Conservation (phyloP, 2,329 filamentous ascomycete genomes). For the Juglanconis sp. region DNA sequence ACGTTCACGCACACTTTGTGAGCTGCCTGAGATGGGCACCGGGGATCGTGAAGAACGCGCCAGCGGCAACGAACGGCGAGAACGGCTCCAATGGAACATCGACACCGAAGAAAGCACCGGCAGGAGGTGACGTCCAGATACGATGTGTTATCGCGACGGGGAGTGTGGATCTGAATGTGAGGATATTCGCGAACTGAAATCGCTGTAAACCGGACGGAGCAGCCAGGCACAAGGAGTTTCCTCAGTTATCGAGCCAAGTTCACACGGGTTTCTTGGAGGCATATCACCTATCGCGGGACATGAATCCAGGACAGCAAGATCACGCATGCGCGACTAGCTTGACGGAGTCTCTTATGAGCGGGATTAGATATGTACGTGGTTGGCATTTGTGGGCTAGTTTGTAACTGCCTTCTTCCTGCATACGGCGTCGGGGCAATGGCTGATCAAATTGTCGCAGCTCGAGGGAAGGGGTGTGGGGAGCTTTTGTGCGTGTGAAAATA, state of each 20-base stretch:
- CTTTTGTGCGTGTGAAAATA: neutral
- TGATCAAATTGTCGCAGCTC: constrained; percentile 4
- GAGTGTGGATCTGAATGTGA: constrained; percentile 76
- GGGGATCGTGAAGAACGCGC: constrained; percentile 60
- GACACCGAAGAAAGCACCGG: constrained; percentile 43
- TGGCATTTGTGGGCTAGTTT: neutral
- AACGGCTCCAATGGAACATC: constrained; percentile 37
- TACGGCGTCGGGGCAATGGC: constrained; percentile 1
- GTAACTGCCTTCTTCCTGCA: neutral
- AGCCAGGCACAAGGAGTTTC: neutral
- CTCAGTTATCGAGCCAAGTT: neutral
- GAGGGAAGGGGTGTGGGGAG: neutral
- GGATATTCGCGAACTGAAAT: constrained; percentile 66
- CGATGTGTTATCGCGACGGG: constrained; percentile 84
- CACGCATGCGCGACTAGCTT: neutral
- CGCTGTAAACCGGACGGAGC: neutral
- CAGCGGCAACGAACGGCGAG: constrained; percentile 35
- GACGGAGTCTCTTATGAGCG: neutral
- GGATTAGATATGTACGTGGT: neutral
- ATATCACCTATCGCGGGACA: too few species aligned
- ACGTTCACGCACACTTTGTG: constrained; percentile 80
- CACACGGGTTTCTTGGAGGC: neutral
- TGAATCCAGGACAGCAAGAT: neutral
- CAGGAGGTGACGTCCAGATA: constrained; percentile 59
- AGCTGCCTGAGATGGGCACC: constrained; percentile 88